These are phyloP conservation scores for Acer campestre DNA, from an alignment of 345 rosid species.

Conservation along the genomic window DNA sequence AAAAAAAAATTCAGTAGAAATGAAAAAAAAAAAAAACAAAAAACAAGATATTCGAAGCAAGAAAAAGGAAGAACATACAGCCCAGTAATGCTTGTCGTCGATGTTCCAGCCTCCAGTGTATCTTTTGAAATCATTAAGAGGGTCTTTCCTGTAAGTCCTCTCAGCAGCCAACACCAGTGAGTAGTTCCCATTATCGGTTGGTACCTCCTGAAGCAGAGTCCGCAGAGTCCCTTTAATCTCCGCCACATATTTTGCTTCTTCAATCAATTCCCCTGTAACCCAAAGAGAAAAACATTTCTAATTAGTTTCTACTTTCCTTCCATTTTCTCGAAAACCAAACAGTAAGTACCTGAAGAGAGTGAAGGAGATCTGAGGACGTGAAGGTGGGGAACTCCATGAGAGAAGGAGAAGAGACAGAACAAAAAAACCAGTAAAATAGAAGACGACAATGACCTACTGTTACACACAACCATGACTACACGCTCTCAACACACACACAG, in stretches of 20 bases:
- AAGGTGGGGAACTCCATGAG: slow-evolving; percentile 46
- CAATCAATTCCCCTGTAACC: slow-evolving; percentile 31
- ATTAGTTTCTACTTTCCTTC: background rate
- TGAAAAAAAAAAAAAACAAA: background rate
- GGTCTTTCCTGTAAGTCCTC: slow-evolving; percentile 87
- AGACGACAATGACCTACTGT: slow-evolving; percentile 28
- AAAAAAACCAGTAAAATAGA: slow-evolving; percentile 24
- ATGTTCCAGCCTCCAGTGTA: slow-evolving; percentile 92
- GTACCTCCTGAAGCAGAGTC: slow-evolving; percentile 48
- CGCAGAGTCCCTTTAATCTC: slow-evolving; percentile 35
- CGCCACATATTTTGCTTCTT: slow-evolving; percentile 19
- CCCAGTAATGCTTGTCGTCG: slow-evolving; percentile 86
- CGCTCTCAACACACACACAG: background rate
- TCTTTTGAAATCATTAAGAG: slow-evolving; percentile 65
- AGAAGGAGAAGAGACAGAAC: slow-evolving; percentile 36
- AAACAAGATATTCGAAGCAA: background rate
- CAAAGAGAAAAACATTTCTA: slow-evolving; percentile 1
- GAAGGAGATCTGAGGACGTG: slow-evolving; percentile 36
- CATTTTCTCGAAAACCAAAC: slow-evolving; percentile 31
- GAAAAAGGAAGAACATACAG: slow-evolving; percentile 52
- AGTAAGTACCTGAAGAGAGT: slow-evolving; percentile 54
- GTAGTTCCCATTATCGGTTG: slow-evolving; percentile 34
- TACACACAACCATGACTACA: slow-evolving; percentile 21
- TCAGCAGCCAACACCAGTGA: slow-evolving; percentile 70
- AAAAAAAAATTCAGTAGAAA: no score